Evolutionary conservation across 805 yeast genomes (phyloP), one percentile per base, ranked within the genome.

Genomic region (Maudiozyma bulderi): DNA sequence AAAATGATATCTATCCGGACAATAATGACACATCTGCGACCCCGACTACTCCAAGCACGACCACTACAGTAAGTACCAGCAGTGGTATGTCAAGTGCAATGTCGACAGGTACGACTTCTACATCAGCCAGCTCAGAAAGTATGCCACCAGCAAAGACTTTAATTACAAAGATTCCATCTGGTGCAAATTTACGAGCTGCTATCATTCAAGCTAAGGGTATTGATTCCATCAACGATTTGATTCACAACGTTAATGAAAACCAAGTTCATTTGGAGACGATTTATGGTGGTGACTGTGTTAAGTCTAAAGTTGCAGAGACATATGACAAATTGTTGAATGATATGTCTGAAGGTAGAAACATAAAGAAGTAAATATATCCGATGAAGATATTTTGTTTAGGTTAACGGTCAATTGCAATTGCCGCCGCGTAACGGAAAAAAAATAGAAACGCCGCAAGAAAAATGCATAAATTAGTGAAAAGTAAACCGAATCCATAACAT

Each of bases 171-270:
- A 59, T 72, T 33, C 75, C 77, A 15, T 67, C 77, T 3, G 79
- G 78, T 53, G 66, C 72, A 11, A 76, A 73, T 47, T 53, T 74
- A 29, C 63, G 78, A 48, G 69, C 71, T 33, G 77, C 76, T 0
- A 82, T 84, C 29, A 81, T 84, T 46, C 80, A 79, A 52, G 88
- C 88, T 4, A 83, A 83, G 57, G 90, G 91, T 54, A 81, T 84
- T 47, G 82, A 82, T 52, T 77, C 84, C 26, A 84, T 84, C 6
- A 73, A 74, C 10, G 86, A 83, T 48, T 72, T 84, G 56, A 84
- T 84, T 56, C 77, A 74, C 42, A 82, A 79, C 54, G 84, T 84
- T 48, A 80, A 78, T 58, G 74, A 72, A 47, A 77, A 82, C 49
- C 65, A 77, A 32, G 70, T 77, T 20, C 70, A 72, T 48, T 60